Percentiles rank a stretch among this genome's conserved stretches.
These are phyloP conservation scores for Clarireedia paspali DNA, from an alignment of 2,329 filamentous ascomycete genomes.

Conservation along the genomic window DNA sequence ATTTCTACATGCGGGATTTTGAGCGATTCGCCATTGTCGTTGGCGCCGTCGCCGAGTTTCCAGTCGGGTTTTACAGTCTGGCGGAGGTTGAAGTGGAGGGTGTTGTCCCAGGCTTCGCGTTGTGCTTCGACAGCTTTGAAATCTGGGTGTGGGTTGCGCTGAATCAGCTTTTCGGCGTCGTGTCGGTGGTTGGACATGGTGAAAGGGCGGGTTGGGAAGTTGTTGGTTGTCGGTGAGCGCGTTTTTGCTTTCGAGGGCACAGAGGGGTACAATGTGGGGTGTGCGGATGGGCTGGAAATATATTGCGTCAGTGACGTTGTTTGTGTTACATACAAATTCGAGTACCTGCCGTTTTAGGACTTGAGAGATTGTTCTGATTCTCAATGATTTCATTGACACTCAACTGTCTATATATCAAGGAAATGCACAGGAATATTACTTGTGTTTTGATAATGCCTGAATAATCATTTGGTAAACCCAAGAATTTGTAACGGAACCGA, in stretches of 20 bases:
- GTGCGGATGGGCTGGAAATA: background rate
- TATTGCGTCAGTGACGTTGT: background rate
- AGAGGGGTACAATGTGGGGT: background rate
- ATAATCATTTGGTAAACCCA: no score
- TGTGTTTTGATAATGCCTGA: no score
- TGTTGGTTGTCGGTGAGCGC: conserved; percentile 8
- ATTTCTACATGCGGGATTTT: conserved; percentile 63
- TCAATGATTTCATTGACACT: background rate
- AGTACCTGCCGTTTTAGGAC: background rate
- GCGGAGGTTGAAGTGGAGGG: conserved; percentile 44
- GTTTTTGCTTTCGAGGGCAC: background rate
- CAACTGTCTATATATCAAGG: background rate
- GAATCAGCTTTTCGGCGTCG: conserved; percentile 29
- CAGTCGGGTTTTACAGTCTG: conserved; percentile 59
- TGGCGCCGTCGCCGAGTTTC: conserved; percentile 59
- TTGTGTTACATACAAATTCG: background rate
- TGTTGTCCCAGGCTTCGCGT: conserved; percentile 51
- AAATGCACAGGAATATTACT: background rate
- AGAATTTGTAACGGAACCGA: background rate
- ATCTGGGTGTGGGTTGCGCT: conserved; percentile 64
- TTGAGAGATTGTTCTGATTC: background rate
- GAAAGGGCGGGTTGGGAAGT: background rate
- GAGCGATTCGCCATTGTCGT: conserved; percentile 38
- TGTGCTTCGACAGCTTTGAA: conserved; percentile 65
- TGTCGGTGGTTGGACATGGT: conserved; percentile 16